Conservation (phyloP, 352 stramenopile species). For the Thalassiosira allenii region DNA sequence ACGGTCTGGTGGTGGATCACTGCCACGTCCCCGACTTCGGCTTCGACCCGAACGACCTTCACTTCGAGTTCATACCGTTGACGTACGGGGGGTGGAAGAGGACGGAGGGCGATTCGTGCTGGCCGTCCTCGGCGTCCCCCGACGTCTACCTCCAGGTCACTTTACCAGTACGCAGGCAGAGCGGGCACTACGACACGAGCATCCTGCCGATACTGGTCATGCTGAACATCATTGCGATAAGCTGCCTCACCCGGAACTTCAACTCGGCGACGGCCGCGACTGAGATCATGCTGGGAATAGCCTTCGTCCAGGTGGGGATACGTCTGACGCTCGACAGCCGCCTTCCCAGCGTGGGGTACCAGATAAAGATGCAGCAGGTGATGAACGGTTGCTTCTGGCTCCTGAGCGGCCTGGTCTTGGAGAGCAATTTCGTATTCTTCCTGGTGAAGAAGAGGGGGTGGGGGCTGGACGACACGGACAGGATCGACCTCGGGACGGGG, state of each 20-base stretch:
- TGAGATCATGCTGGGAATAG: constrained; percentile 3
- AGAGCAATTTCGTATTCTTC: constrained; percentile 47
- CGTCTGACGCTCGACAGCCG: constrained; percentile 21
- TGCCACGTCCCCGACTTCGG: constrained; percentile 25
- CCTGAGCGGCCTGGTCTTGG: constrained; percentile 18
- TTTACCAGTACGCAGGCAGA: constrained; percentile 18
- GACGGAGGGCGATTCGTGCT: neutral
- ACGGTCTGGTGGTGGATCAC: constrained; percentile 39
- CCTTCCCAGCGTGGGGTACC: constrained; percentile 35
- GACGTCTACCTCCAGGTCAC: constrained; percentile 31
- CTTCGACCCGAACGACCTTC: constrained; percentile 16
- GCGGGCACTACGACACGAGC: constrained; percentile 20
- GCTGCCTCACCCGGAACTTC: constrained; percentile 23
- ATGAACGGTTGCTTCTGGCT: constrained; percentile 44
- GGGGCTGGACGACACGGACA: constrained; percentile 10
- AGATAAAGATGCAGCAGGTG: constrained; percentile 35
- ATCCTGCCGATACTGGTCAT: constrained; percentile 34
- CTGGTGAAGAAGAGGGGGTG: constrained; percentile 25
- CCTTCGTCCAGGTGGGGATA: constrained; percentile 39
- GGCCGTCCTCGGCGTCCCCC: no score
- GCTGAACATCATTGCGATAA: constrained; percentile 34
- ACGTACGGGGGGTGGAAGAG: constrained; percentile 1
- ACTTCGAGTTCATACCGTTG: constrained; percentile 17
- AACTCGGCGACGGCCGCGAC: neutral
- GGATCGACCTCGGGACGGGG: constrained; percentile 28